These are phyloP conservation scores for Calonectria crousiana DNA, from an alignment of 2,329 filamentous ascomycete species.

Conservation along the genomic window DNA sequence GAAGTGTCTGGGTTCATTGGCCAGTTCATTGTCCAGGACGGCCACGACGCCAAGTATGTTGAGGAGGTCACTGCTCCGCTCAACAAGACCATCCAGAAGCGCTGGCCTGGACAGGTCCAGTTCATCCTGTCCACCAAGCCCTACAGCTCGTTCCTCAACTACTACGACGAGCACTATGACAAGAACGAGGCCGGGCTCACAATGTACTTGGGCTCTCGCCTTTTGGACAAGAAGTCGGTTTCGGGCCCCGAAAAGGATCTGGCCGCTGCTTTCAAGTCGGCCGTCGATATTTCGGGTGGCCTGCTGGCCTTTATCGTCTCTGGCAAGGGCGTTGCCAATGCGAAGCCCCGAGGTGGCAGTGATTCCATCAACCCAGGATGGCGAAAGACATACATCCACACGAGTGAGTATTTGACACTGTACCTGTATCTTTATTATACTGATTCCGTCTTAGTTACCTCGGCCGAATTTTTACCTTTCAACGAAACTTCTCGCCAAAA, in stretches of 20 bases:
- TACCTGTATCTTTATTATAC: not conserved
- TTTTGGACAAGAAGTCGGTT: slow-evolving; percentile 51
- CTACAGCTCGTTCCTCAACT: slow-evolving; percentile 53
- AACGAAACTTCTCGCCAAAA: slow-evolving; percentile 46
- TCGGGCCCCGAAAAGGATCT: slow-evolving; percentile 47
- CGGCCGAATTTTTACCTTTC: slow-evolving; percentile 45
- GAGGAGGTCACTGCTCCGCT: slow-evolving; percentile 49
- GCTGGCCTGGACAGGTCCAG: slow-evolving; percentile 48
- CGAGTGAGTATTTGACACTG: slow-evolving; percentile 48
- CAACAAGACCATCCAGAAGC: slow-evolving; percentile 51
- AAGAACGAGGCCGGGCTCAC: slow-evolving; percentile 50
- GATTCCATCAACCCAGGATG: slow-evolving; percentile 65
- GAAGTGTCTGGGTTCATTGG: slow-evolving; percentile 52
- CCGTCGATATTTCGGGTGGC: slow-evolving; percentile 42
- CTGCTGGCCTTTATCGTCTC: slow-evolving; percentile 56
- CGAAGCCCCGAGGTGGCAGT: slow-evolving; percentile 57
- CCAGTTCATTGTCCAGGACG: slow-evolving; percentile 51
- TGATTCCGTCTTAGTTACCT: slow-evolving; percentile 37
- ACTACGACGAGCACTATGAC: slow-evolving; percentile 54
- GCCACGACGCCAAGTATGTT: slow-evolving; percentile 43
- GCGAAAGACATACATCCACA: slow-evolving; percentile 58
- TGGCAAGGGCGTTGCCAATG: slow-evolving; percentile 59
- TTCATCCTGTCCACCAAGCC: slow-evolving; percentile 30
- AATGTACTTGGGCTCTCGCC: slow-evolving; percentile 55
- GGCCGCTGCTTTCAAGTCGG: slow-evolving; percentile 44